Evolutionary conservation across 768 basidiomycete genomes (phyloP).

Genomic region (Neoboletus subvelutipes): DNA sequence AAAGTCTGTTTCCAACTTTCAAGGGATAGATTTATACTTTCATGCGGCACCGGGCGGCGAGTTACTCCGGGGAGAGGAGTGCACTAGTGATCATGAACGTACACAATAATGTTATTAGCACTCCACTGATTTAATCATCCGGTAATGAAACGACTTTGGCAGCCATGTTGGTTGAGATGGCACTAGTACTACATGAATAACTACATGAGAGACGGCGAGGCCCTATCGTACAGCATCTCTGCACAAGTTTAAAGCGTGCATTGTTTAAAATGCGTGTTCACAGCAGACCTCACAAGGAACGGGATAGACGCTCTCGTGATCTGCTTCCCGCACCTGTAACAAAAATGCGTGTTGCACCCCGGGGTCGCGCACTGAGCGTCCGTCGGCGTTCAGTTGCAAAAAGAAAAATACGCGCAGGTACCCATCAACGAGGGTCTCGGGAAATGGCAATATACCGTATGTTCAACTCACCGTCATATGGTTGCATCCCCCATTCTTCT

Average conservation of each 20-base stretch:
- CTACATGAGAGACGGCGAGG: not conserved
- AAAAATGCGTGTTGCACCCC: slow-evolving; percentile 58
- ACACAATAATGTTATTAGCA: too few relatives aligned
- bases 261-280: slow-evolving; percentile 34
- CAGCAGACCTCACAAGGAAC: slow-evolving; percentile 32
- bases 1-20: too few relatives aligned
- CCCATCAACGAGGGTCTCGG: not conserved
- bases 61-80: too few relatives aligned
- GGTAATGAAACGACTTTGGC: too few relatives aligned
- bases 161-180: not conserved
- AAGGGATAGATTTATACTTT: too few relatives aligned
- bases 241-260: slow-evolving; percentile 29
- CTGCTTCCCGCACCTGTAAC: slow-evolving; percentile 48
- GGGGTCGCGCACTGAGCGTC: slow-evolving; percentile 47
- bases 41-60: too few relatives aligned
- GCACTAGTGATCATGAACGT: too few relatives aligned
- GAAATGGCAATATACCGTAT: not conserved
- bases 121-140: too few relatives aligned
- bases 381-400: too few relatives aligned
- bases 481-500: slow-evolving; percentile 55
- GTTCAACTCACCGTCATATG: slow-evolving; percentile 53
- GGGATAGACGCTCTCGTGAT: slow-evolving; percentile 40
- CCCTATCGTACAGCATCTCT: not conserved
- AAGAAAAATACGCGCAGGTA: too few relatives aligned
- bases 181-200: not conserved